Conservation (phyloP, 2,329 filamentous ascomycete genomes). For the Domatiomyces globalis region DNA sequence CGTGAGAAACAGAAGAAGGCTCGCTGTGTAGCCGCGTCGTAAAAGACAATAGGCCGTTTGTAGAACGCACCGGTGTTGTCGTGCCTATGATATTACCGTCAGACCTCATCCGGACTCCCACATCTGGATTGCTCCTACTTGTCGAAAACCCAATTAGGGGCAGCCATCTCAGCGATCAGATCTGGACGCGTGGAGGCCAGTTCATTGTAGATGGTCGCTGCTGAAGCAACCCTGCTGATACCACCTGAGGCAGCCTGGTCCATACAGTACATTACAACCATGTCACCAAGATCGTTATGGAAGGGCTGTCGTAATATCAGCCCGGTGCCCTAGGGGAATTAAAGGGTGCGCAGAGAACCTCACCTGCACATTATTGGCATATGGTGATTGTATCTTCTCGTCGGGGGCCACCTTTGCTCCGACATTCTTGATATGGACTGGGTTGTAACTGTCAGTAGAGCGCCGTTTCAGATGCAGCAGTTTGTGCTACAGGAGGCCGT, state of each 20-base stretch:
- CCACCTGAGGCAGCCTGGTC: slow-evolving; percentile 36
- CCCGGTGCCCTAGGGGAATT: no score
- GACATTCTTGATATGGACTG: slow-evolving; percentile 24
- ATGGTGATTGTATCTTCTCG: slow-evolving; percentile 30
- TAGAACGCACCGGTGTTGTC: slow-evolving; percentile 1
- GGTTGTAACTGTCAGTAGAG: slow-evolving; percentile 33
- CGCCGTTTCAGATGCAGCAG: slow-evolving; percentile 39
- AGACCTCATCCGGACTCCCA: no score
- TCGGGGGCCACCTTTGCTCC: slow-evolving; percentile 31
- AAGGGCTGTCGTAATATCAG: slow-evolving; percentile 29
- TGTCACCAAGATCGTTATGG: slow-evolving; percentile 43
- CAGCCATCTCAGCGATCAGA: slow-evolving; percentile 36
- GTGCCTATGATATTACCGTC: no score
- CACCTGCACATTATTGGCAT: no score
- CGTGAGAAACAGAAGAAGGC: slow-evolving; percentile 41
- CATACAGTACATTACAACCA: slow-evolving; percentile 37
- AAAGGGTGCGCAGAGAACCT: no score
- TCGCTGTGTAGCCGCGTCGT: slow-evolving; percentile 38
- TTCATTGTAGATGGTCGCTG: slow-evolving; percentile 42
- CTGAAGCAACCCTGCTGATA: slow-evolving; percentile 39
- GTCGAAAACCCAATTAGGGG: slow-evolving; percentile 34
- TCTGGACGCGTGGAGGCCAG: slow-evolving; percentile 39
- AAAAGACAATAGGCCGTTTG: slow-evolving; percentile 31
- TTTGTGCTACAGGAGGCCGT: slow-evolving; percentile 8
- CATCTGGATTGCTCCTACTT: slow-evolving; percentile 33